These are phyloP conservation scores for Trichoderma sp. DNA, from an alignment of 2,329 filamentous ascomycete species.

Conservation along the genomic window DNA sequence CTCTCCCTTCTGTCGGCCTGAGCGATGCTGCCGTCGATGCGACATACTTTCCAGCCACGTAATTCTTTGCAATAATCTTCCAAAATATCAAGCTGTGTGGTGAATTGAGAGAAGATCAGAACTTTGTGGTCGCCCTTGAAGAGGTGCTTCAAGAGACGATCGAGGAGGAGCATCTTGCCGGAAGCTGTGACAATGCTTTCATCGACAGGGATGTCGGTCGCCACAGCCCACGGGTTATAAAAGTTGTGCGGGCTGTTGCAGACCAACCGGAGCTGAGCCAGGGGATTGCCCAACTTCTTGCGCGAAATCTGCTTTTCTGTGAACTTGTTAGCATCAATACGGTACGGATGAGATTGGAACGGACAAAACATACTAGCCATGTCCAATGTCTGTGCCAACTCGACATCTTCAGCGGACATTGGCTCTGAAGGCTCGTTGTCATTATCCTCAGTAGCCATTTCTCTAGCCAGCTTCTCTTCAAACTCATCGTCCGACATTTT, in stretches of 20 bases:
- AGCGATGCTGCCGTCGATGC: constrained; percentile 85
- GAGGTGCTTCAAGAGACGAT: constrained; percentile 77
- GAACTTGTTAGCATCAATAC: constrained; percentile 34
- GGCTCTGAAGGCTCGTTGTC: constrained; percentile 39
- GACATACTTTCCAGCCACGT: constrained; percentile 77
- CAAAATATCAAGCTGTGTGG: constrained; percentile 87
- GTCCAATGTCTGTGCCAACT: constrained; percentile 69
- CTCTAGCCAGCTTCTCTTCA: constrained; percentile 72
- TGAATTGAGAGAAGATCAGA: constrained; percentile 96
- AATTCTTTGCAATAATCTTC: constrained; percentile 81
- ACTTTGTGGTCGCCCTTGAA: constrained; percentile 81
- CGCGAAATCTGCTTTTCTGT: constrained; percentile 78
- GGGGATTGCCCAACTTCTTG: constrained; percentile 90
- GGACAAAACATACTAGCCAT: constrained; percentile 66
- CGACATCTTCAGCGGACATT: constrained; percentile 60
- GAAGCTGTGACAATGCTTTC: constrained; percentile 83
- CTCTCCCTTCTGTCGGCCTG: constrained; percentile 71
- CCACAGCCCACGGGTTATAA: constrained; percentile 81
- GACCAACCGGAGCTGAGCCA: constrained; percentile 87
- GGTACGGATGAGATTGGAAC: background rate
- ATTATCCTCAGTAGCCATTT: constrained; percentile 51
- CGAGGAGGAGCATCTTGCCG: constrained; percentile 93
- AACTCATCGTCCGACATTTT: constrained; percentile 78
- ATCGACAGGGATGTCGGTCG: constrained; percentile 64
- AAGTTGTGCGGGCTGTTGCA: constrained; percentile 97